A percentile compares a stretch with the other conserved stretches of the same genome.
Evolutionary conservation across 2,329 filamentous ascomycete genomes (phyloP).

Genomic region (Tolypocladium amazonense): DNA sequence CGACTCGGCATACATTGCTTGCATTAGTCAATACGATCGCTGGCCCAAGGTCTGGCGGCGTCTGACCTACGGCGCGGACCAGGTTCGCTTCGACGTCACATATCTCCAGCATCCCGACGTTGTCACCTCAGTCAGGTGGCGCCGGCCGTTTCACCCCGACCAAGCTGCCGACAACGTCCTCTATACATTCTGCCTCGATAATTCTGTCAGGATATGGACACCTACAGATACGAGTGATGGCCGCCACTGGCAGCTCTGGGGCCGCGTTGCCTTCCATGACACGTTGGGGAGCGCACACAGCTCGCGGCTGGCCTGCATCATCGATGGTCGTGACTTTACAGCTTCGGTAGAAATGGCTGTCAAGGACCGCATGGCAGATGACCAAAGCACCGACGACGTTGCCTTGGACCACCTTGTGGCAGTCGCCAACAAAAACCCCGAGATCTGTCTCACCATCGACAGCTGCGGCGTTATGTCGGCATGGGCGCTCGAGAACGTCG

Average conservation of each 20-base stretch:
- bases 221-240: constrained; percentile 60
- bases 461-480: constrained; percentile 78
- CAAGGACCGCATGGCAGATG: constrained; percentile 42
- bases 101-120: constrained; percentile 78
- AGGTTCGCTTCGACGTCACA: constrained; percentile 79
- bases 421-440: constrained; percentile 73
- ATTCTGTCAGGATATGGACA: constrained; percentile 73
- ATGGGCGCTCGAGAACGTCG: constrained; percentile 84
- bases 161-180: constrained; percentile 78
- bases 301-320: constrained; percentile 51
- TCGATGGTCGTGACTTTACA: constrained; percentile 73
- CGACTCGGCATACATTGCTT: constrained; percentile 79
- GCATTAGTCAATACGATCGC: constrained; percentile 65
- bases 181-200: constrained; percentile 80
- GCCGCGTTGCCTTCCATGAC: constrained; percentile 62
- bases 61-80: constrained; percentile 70
- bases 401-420: constrained; percentile 77
- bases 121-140: constrained; percentile 82
- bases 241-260: constrained; percentile 70
- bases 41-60: constrained; percentile 90
- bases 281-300: constrained; percentile 45
- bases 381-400: constrained; percentile 52
- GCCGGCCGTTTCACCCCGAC: constrained; percentile 63
- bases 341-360: constrained; percentile 68
- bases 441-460: constrained; percentile 80